Base-by-base conservation (phyloP, 495 filamentous ascomycete genomes). In the Cercophora newfieldiana region DNA sequence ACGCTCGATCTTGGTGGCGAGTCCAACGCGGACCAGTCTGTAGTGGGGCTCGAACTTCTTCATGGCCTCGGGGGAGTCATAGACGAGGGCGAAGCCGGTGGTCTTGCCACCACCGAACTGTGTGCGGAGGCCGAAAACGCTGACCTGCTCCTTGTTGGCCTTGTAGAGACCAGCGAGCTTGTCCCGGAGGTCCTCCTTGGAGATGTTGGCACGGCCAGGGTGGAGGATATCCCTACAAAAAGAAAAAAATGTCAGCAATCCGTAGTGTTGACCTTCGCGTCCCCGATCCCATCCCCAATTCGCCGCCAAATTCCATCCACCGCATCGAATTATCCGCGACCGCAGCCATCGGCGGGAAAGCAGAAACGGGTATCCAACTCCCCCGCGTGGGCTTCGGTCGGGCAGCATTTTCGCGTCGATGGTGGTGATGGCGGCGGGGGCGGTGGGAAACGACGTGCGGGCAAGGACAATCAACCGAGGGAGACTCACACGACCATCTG, bases 1-100 rank as follows among this genome's bases (percentile, higher is more conserved):
- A 85, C 92, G 92, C 90, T 99, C 96, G 79, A 93, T 86, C 91
- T 98, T 98, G 75, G 77, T 81, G 69, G 92, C 94, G 67, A 90
- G 85, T 74, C 95, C 95, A 79, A 96, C 90, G 73, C 96, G 88
- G 81, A 98, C 88, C 66, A 96, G 87, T 79, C 95, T 88, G 90
- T 97, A 98, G 82, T 91, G 90, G 72, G 96, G 96, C 90, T 99
- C 96, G 82, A 98, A 99, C 84, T 97, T 97, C 91, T 97, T 98
- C 88, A 98, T 87, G 72, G 91, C 91, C 86, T 98, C 96, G 71
- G 86, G 83, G 72, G 91, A 94, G 80, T 99, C 96, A 87, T 99
- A 99, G 85, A 99, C 87, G 70, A 98, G 90, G 68, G 93, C 96
- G 82, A 99, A 99, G 73, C 96, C 96, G 65, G 94, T 98, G 81